Evolutionary conservation across 2,329 filamentous ascomycete species (phyloP).

Genomic region (Tolypocladium nubicola): DNA sequence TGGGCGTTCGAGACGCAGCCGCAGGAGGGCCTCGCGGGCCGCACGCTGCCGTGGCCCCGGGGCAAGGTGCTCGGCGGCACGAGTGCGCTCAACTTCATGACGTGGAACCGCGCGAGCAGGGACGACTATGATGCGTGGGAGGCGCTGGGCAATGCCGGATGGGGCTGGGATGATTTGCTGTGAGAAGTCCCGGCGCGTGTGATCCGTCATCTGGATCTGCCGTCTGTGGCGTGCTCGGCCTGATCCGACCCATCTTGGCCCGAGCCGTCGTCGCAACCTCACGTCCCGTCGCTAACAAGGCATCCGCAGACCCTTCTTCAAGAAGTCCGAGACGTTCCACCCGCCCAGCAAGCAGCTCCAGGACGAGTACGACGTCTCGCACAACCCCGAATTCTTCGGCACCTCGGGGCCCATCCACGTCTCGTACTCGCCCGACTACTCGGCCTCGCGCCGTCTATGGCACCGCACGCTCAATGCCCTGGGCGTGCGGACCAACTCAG

Average conservation of each 20-base stretch:
- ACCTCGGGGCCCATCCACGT: slow-evolving; percentile 35
- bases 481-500: slow-evolving; percentile 26
- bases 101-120: slow-evolving; percentile 34
- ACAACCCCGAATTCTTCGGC: slow-evolving; percentile 30
- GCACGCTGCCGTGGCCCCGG: slow-evolving; percentile 28
- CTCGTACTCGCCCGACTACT: slow-evolving; percentile 30
- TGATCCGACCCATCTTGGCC: background rate
- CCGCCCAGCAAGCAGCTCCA: slow-evolving; percentile 21
- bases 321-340: slow-evolving; percentile 37
- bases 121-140: slow-evolving; percentile 48
- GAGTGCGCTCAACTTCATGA: slow-evolving; percentile 49
- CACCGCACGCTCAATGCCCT: slow-evolving; percentile 34
- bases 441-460: slow-evolving; percentile 32
- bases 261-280: background rate
- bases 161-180: slow-evolving; percentile 39
- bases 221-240: background rate
- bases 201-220: background rate
- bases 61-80: slow-evolving; percentile 51
- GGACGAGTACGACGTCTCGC: slow-evolving; percentile 23
- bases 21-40: slow-evolving; percentile 25
- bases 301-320: slow-evolving; percentile 34
- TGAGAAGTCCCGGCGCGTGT: slow-evolving; percentile 9
- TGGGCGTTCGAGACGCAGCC: slow-evolving; percentile 30
- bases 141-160: slow-evolving; percentile 44
- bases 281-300: background rate